Evolutionary conservation across 345 rosid genomes (phyloP), one percentile per base, ranked within the genome.

Genomic region (Salix caprea): DNA sequence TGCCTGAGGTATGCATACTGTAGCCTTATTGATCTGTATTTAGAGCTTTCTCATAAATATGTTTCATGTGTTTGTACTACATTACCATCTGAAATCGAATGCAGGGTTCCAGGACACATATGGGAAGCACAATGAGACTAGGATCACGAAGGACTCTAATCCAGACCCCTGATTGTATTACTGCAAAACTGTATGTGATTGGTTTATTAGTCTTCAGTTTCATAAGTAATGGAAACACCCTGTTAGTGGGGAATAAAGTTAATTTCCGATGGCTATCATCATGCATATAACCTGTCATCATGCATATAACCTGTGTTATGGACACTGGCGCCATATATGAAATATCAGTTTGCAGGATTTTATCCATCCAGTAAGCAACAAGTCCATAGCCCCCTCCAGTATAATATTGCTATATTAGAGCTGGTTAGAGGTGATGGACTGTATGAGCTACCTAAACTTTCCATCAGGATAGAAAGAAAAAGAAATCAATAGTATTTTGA

Each of bases 51-150:
- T 19, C 14, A 15, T 48, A 30, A 13, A 2, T 48, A 7, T 71
- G 7, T 0, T 74, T 36, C 70, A 56, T 77, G 58, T 18, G 34
- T 34, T 48, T 66, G 58, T 77, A 13, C 52, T 30, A 64, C 61
- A 54, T n/a, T 9, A 16, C 37, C 18, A 16, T 69, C 52, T 42
- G 21, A 3, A 6, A 14, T 48, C 26, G 54, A 60, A 28, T 54
- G 46, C 69, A 82, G 84, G 84, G 84, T 74, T 82, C 84, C 70
- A 77, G 79, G 46, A 82, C 84, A 44, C 84, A 82, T 42, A 82
- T 82, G 84, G 84, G 84, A 70, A 82, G 84, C 79, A 82, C 84
- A 46, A 82, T 82, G 84, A 65, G 84, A 71, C 65, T 82, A 74
- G 84, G 84, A 69, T 74, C 81, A 64, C 84, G 84, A 69, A 82